phyloP scores from a whole-genome alignment of 768 basidiomycete species.

The Mycena vitilis region DNA sequence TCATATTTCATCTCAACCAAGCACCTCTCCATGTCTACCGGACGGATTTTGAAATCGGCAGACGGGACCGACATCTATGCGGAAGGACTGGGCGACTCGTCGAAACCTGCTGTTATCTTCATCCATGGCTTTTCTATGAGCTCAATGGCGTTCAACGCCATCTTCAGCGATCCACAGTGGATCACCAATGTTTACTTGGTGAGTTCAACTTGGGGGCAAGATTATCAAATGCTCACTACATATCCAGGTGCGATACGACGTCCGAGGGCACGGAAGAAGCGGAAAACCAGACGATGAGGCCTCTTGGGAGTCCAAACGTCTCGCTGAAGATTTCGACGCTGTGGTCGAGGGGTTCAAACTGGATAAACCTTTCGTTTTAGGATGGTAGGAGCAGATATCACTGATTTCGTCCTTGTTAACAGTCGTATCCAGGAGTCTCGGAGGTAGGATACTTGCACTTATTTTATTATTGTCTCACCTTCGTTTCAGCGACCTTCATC shows the following conservation, averaged over 20 bases:
- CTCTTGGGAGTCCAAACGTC: slow-evolving; percentile 42
- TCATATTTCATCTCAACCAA: background rate
- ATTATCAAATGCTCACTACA: background rate
- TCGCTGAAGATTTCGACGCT: slow-evolving; percentile 47
- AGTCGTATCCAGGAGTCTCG: slow-evolving; percentile 38
- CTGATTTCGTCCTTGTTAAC: background rate
- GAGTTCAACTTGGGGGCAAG: slow-evolving; percentile 7
- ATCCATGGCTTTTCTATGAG: slow-evolving; percentile 51
- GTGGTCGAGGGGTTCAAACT: slow-evolving; percentile 46
- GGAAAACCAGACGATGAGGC: slow-evolving; percentile 42
- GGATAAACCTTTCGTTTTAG: slow-evolving; percentile 45
- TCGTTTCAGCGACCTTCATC: slow-evolving; percentile 37
- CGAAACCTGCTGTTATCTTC: slow-evolving; percentile 53
- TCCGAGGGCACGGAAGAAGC: slow-evolving; percentile 48
- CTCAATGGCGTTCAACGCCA: slow-evolving; percentile 47
- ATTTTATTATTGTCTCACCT: background rate
- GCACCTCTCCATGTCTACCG: slow-evolving; percentile 11
- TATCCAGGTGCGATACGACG: slow-evolving; percentile 47
- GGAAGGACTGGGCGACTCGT: slow-evolving; percentile 49
- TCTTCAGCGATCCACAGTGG: slow-evolving; percentile 48
- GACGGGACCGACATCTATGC: slow-evolving; percentile 55
- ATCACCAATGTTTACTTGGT: slow-evolving; percentile 44
- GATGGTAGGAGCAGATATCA: slow-evolving; percentile 43
- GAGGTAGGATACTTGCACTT: slow-evolving; percentile 33
- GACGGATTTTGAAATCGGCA: slow-evolving; percentile 43